Percentiles rank a stretch among this genome's conserved stretches.
Conservation (phyloP, 78 protist genomes). For the Carpediemonas membranifera region DNA sequence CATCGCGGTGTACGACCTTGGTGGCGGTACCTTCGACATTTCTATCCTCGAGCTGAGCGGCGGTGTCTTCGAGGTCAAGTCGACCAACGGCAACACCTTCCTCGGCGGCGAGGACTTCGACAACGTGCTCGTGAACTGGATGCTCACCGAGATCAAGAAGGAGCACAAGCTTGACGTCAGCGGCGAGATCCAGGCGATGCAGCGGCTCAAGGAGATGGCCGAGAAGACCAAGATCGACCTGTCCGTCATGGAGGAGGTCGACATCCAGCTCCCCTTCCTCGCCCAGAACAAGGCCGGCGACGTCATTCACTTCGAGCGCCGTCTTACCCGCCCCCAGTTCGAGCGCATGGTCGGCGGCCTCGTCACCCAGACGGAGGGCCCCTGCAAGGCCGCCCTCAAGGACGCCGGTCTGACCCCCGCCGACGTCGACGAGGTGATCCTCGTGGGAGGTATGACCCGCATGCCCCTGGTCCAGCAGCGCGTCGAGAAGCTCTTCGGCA, state of each 20-base stretch:
- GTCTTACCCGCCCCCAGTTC: constrained; percentile 68
- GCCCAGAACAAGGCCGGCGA: neutral
- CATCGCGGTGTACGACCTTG: constrained; percentile 93
- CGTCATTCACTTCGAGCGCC: neutral
- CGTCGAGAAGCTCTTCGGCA: constrained; percentile 41
- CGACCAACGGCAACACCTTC: constrained; percentile 96
- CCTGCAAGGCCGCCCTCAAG: constrained; percentile 74
- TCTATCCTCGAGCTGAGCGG: constrained; percentile 79
- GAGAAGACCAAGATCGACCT: constrained; percentile 94
- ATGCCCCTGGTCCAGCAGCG: constrained; percentile 53
- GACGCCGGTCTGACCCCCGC: constrained; percentile 66
- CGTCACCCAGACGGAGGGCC: constrained; percentile 67
- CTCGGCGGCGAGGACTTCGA: constrained; percentile 99
- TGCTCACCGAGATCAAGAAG: neutral
- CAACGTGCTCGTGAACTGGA: constrained; percentile 21
- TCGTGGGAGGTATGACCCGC: constrained; percentile 67
- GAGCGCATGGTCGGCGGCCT: constrained; percentile 65
- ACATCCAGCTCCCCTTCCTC: constrained; percentile 85
- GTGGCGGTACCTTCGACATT: constrained; percentile 99
- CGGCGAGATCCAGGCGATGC: neutral
- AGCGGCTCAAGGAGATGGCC: constrained; percentile 72
- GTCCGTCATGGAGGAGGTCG: constrained; percentile 18
- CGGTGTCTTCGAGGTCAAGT: constrained; percentile 92
- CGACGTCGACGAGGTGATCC: constrained; percentile 83
- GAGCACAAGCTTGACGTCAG: neutral